Base-by-base conservation (phyloP, 176 grass and related monocot genomes). In the Triticum turgidum region DNA sequence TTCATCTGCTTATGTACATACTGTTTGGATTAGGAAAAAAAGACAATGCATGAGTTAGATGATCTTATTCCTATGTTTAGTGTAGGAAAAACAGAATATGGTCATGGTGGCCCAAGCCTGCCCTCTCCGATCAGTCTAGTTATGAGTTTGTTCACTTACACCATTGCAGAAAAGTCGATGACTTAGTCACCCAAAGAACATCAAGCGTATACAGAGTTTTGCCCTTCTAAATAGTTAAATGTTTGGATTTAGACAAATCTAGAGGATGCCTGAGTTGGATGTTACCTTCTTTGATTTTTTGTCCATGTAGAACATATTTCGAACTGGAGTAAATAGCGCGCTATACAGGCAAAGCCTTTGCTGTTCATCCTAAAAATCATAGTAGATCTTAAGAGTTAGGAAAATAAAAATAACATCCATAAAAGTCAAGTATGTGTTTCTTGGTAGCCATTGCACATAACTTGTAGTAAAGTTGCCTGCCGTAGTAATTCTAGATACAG, bases 211-310 rank as follows among this genome's bases (percentile, higher is more conserved):
- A 86, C 0, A 61, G 13, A 69, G 24, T 67, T 67, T 72, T 79
- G 24, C 58, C 65, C 21, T 22, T 61, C 56, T 32, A 82, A 82
- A 63, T 0, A 65, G 61, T 41, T 58, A 79, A 72, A 33, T 32
- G 3, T 13, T 68, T 32, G 70, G 17, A 83, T 51, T 74, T 39
- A 85, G 41, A 29, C 44, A 89, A 45, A 11, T 66, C 11, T 64
- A 38, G 67, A 80, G 69, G 25, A 80, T 83, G 77, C 72, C 85
- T 2, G 21, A 45, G 39, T 58, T 83, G 21, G 34, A 61, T 21
- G 6, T 78, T 89, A 98, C 96, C 93, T 88, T 85, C 85, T 96
- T 98, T 13, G 72, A 92, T 85, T 85, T 98, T 87, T 91, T 98
- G 86, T 96, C 96, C 78, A 91, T 30, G 87, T 98, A 91, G 67